Base-by-base conservation (phyloP, 2,329 filamentous ascomycete genomes). In the Claviceps africana region DNA sequence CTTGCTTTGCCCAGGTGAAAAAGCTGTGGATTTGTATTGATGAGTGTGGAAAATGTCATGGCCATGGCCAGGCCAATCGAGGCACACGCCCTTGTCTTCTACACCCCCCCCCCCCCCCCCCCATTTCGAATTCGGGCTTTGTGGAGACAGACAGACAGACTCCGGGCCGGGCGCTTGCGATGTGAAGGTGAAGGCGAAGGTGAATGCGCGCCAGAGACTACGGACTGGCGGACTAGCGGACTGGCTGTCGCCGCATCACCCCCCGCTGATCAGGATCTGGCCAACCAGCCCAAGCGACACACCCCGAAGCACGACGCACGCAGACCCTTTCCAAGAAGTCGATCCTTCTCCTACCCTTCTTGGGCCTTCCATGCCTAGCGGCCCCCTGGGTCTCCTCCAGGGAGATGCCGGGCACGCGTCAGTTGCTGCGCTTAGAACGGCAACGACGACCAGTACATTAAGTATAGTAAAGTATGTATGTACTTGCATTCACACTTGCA, bases 301-400 rank as follows among this genome's bases (percentile, higher is more conserved):
- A 21, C 45, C 45, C 33, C 21, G 30, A 31, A 22, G 28, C 35
- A 21, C 21, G n/a, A n/a, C n/a, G 9, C 35, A 2, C 37, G 30
- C 48, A 62, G 62, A 49, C 62, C 62, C 52, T 40, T 48, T 45
- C 58, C 60, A 59, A 61, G 55, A 39, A 37, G 51, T 47, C 42
- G 59, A 59, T 55, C 53, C 56, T 65, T 62, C 61, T 61, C 58
- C 59, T 60, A 62, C 64, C 57, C 60, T 63, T 37, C 33, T 15
- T 37, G 13, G 33, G 11, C 15, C 33, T 37, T 64, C 62, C 54
- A 63, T 58, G 42, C 19, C 48, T 19, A 19, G 43, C n/a, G n/a
- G n/a, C n/a, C n/a, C n/a, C n/a, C n/a, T n/a, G n/a, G n/a, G n/a
- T n/a, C n/a, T n/a, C n/a, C n/a, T n/a, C n/a, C n/a, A n/a, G 30